These are phyloP conservation scores for Rauvolfia tetraphylla DNA, from an alignment of 257 asterid genomes.

Conservation along the genomic window DNA sequence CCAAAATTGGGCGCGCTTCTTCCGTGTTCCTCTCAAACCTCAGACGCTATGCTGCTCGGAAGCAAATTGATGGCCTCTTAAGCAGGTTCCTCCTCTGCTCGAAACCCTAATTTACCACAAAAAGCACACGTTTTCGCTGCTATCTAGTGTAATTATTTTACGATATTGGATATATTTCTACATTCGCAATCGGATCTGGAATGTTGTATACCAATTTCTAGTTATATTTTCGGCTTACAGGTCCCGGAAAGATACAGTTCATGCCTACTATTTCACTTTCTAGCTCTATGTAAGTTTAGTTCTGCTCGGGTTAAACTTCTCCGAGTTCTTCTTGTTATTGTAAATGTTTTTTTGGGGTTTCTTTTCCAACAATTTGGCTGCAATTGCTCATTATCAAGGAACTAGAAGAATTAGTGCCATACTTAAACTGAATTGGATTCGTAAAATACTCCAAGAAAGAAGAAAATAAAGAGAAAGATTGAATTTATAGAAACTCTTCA, in stretches of 20 bases:
- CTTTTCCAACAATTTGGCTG: neutral
- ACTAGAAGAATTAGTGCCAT: neutral
- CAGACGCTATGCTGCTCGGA: neutral
- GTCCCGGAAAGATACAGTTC: neutral
- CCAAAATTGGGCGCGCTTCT: neutral
- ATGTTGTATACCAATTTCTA: neutral
- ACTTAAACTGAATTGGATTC: neutral
- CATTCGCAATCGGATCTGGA: neutral
- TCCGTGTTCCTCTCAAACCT: neutral
- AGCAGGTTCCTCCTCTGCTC: neutral
- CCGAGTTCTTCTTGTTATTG: neutral
- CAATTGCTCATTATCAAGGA: neutral
- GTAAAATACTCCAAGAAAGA: neutral
- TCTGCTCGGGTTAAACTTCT: neutral
- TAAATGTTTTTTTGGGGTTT: no score
- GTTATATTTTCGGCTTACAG: conserved; percentile 1
- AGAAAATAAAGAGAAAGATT: neutral
- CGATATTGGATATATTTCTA: neutral
- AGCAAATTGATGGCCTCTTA: neutral
- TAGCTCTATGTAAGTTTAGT: conserved; percentile 20
- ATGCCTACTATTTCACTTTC: conserved; percentile 21
- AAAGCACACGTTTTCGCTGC: no score
- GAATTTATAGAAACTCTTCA: neutral
- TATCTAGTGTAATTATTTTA: no score
- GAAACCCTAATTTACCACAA: no score